Percentiles rank a stretch among this genome's conserved stretches.
Evolutionary conservation across 139 green algal genomes (phyloP).

Genomic region (Pedinophyceae sp.): DNA sequence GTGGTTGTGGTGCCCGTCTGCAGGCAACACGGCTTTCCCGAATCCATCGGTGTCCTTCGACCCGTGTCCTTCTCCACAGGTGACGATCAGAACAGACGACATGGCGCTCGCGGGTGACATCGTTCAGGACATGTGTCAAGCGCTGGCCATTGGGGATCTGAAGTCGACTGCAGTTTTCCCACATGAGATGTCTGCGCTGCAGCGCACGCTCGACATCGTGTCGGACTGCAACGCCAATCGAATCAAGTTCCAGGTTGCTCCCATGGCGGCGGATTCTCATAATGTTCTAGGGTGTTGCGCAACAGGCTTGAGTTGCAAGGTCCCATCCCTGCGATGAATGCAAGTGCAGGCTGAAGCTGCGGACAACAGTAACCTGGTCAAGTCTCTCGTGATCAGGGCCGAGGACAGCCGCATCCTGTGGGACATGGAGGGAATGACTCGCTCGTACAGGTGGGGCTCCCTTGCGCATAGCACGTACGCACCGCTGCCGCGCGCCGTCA

Average conservation of each 20-base stretch:
- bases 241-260: neutral
- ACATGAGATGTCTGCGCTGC: neutral
- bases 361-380: slow-evolving; percentile 34
- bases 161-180: slow-evolving; percentile 10
- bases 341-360: slow-evolving; percentile 38
- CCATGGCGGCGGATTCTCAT: too few relatives aligned
- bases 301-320: too few relatives aligned
- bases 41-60: too few relatives aligned
- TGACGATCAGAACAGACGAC: slow-evolving; percentile 38
- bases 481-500: too few relatives aligned
- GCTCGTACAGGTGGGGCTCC: slow-evolving; percentile 18
- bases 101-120: slow-evolving; percentile 49
- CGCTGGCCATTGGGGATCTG: slow-evolving; percentile 28
- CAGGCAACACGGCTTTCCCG: too few relatives aligned
- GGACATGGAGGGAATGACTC: slow-evolving; percentile 28
- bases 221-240: neutral
- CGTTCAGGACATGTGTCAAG: slow-evolving; percentile 36
- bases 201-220: neutral
- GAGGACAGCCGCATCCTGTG: slow-evolving; percentile 51
- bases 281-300: too few relatives aligned
- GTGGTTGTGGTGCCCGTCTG: too few relatives aligned
- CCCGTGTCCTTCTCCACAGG: too few relatives aligned
- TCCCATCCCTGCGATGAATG: too few relatives aligned
- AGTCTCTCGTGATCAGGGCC: slow-evolving; percentile 36
- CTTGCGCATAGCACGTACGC: too few relatives aligned